These are phyloP conservation scores for Eutypa lata DNA, from an alignment of 2,329 filamentous ascomycete genomes.

Conservation along the genomic window DNA sequence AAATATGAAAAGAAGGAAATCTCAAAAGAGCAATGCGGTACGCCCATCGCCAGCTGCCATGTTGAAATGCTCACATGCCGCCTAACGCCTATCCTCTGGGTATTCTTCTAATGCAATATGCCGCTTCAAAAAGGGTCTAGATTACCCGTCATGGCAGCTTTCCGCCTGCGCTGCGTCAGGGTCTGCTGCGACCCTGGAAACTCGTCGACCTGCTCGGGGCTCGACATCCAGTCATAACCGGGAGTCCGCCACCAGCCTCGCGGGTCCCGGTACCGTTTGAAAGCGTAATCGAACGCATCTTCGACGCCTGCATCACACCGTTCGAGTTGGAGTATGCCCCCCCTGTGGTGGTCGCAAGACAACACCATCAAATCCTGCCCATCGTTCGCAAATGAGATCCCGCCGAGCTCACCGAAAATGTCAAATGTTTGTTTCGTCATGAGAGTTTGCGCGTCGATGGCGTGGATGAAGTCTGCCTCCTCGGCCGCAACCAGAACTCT, in stretches of 20 bases:
- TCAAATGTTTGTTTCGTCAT: slow-evolving; percentile 66
- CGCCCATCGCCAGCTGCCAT: not conserved
- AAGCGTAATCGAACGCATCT: slow-evolving; percentile 23
- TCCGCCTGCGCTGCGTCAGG: slow-evolving; percentile 24
- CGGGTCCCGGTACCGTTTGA: slow-evolving; percentile 6
- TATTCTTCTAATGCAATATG: not conserved
- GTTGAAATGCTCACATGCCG: not conserved
- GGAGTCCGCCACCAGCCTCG: slow-evolving; percentile 11
- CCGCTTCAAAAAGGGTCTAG: slow-evolving; percentile 8
- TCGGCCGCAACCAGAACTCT: slow-evolving; percentile 70
- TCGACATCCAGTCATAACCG: slow-evolving; percentile 26
- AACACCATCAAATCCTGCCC: slow-evolving; percentile 67
- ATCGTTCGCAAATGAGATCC: slow-evolving; percentile 63
- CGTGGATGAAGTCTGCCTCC: slow-evolving; percentile 68
- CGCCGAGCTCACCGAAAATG: slow-evolving; percentile 73
- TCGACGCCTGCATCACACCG: slow-evolving; percentile 39
- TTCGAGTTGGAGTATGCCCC: slow-evolving; percentile 64
- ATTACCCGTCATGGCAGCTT: slow-evolving; percentile 21
- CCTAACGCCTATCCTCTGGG: not conserved
- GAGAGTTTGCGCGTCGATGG: slow-evolving; percentile 67
- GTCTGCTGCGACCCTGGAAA: slow-evolving; percentile 19
- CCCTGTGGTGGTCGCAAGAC: slow-evolving; percentile 62
- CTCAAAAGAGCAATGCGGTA: not conserved
- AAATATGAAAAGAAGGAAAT: not conserved
- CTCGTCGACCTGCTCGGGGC: slow-evolving; percentile 19